Evolutionary conservation across 352 stramenopile genomes (phyloP).

Genomic region (Blastocystis sp.): DNA sequence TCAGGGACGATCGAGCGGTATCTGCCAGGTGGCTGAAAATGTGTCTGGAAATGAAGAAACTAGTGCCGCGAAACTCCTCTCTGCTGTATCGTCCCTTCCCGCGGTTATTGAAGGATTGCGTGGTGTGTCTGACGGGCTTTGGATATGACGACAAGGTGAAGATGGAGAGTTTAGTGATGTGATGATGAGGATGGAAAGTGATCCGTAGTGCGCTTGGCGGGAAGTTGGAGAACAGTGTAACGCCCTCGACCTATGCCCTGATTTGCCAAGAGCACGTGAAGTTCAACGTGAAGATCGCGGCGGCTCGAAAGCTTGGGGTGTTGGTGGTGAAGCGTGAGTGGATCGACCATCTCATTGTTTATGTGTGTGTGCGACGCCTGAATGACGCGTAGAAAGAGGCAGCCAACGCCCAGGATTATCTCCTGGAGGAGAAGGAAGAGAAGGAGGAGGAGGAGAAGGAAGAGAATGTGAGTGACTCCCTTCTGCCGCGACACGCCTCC

Average conservation of each 20-base stretch:
- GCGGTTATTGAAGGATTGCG: background rate
- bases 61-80: slow-evolving; percentile 17
- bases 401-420: background rate
- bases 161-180: slow-evolving; percentile 37
- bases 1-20: slow-evolving; percentile 53
- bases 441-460: background rate
- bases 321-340: slow-evolving; percentile 24
- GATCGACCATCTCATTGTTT: slow-evolving; percentile 55
- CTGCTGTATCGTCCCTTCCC: slow-evolving; percentile 40
- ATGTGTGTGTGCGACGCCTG: background rate
- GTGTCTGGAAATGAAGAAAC: slow-evolving; percentile 39
- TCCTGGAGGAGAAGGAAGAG: background rate
- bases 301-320: slow-evolving; percentile 18
- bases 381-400: slow-evolving; percentile 37
- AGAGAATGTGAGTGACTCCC: background rate
- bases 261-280: slow-evolving; percentile 61
- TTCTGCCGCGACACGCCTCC: background rate
- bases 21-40: slow-evolving; percentile 36
- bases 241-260: slow-evolving; percentile 18
- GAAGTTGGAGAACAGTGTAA: slow-evolving; percentile 19
- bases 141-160: slow-evolving; percentile 18
- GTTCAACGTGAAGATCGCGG: slow-evolving; percentile 15
- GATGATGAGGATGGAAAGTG: background rate
- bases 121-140: slow-evolving; percentile 57
- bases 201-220: slow-evolving; percentile 33